A percentile compares a stretch with the other conserved stretches of the same genome.
Evolutionary conservation across 1,139 yeast genomes (phyloP).

Genomic region (Saccharomycopsis crataegensis): DNA sequence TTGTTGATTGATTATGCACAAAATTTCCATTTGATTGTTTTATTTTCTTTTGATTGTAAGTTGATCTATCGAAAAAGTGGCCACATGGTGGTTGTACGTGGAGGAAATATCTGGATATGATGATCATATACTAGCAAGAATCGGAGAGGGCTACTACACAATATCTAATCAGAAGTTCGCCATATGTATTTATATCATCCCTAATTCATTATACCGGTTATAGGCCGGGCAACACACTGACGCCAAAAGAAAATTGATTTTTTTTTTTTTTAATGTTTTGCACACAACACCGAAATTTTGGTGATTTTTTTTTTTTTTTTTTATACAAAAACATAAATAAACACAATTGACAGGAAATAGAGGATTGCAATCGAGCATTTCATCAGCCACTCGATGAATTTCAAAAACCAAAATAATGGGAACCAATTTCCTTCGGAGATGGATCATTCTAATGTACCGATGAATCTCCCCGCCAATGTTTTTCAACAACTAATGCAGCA

Average conservation of each 20-base stretch:
- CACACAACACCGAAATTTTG: not conserved
- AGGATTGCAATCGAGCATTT: not conserved
- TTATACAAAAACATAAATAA: not conserved
- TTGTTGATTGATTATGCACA: too few species aligned
- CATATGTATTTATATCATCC: not conserved
- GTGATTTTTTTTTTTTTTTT: not conserved
- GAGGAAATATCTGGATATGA: too few species aligned
- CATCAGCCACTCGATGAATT: constrained; percentile 3
- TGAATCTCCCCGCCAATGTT: not conserved
- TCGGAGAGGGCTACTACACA: too few species aligned
- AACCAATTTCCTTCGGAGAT: constrained; percentile 1
- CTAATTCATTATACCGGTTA: too few species aligned
- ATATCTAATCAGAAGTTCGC: too few species aligned
- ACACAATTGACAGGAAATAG: not conserved
- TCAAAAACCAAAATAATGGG: constrained; percentile 4
- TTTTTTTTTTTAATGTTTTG: not conserved
- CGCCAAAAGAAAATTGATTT: not conserved
- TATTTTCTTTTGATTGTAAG: not conserved
- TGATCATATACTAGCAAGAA: too few species aligned
- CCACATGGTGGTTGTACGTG: not conserved
- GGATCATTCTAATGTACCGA: not conserved
- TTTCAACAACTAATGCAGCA: not conserved
- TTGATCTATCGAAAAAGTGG: too few species aligned
- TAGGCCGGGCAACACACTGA: not conserved
- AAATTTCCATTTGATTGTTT: not conserved